Conservation (phyloP, 768 basidiomycete species). For the Erythrobasidium yunnanense region DNA sequence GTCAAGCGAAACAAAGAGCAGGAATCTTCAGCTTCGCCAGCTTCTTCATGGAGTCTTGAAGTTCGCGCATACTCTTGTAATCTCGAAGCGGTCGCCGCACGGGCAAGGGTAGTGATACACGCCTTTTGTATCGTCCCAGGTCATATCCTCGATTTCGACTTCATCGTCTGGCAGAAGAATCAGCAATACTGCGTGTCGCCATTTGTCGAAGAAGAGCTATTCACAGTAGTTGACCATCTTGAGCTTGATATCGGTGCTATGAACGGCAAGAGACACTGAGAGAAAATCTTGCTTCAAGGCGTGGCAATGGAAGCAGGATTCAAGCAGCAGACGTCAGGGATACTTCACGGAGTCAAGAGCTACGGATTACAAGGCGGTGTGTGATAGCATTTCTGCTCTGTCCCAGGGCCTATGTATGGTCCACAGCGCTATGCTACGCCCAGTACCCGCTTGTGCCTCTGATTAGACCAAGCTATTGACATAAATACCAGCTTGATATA, state of each 20-base stretch:
- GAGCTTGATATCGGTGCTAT: neutral
- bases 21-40: neutral
- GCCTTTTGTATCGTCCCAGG: slow-evolving; percentile 66
- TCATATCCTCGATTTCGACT: slow-evolving; percentile 93
- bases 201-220: neutral
- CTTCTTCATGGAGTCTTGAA: neutral
- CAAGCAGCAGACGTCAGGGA: no score
- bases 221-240: slow-evolving; percentile 24
- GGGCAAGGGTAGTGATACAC: slow-evolving; percentile 96
- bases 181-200: neutral
- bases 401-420: no score
- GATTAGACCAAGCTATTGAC: no score
- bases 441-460: no score
- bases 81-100: slow-evolving; percentile 96
- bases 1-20: slow-evolving; percentile 42
- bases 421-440: no score
- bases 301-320: no score
- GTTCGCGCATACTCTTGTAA: slow-evolving; percentile 42
- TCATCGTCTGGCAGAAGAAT: slow-evolving; percentile 55
- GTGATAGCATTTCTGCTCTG: no score
- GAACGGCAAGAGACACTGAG: no score
- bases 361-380: no score
- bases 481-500: no score
- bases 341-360: no score
- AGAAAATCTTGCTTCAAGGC: no score